These are phyloP conservation scores for Pseudopyrenochaeta lycopersici DNA, from an alignment of 2,329 filamentous ascomycete genomes.

Conservation along the genomic window DNA sequence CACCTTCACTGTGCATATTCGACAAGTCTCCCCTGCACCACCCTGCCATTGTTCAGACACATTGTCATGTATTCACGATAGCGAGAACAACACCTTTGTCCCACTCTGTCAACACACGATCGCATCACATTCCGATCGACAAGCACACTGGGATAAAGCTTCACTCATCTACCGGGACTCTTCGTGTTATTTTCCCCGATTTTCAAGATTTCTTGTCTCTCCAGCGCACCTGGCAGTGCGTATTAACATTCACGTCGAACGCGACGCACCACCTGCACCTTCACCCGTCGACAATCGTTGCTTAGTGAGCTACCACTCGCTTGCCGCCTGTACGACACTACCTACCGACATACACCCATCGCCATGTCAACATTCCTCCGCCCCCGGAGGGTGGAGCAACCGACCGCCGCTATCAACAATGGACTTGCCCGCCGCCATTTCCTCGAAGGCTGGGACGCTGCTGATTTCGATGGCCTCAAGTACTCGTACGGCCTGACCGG, in stretches of 20 bases:
- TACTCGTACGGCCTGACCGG: constrained; percentile 57
- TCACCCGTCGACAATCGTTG: constrained; percentile 6
- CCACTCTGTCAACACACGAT: constrained; percentile 30
- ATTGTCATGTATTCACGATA: constrained; percentile 44
- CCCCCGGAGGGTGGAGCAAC: constrained; percentile 33
- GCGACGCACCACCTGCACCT: constrained; percentile 5
- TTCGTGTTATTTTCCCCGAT: constrained; percentile 10
- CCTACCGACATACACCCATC: constrained; percentile 19
- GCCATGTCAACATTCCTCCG: constrained; percentile 34
- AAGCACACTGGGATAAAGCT: constrained; percentile 30
- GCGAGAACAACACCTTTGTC: constrained; percentile 27
- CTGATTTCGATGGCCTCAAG: constrained; percentile 40
- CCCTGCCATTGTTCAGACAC: constrained; percentile 12
- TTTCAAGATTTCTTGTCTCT: constrained; percentile 12
- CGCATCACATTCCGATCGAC: constrained; percentile 13
- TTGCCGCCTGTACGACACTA: constrained; percentile 9
- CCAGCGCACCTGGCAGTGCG: constrained; percentile 27
- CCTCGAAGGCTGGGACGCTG: constrained; percentile 42
- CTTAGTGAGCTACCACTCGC: constrained; percentile 12
- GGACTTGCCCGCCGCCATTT: constrained; percentile 30
- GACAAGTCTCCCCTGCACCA: constrained; percentile 4
- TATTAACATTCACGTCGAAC: constrained; percentile 11
- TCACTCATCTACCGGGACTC: constrained; percentile 6
- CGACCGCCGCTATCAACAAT: constrained; percentile 10
- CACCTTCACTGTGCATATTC: constrained; percentile 14